phyloP scores from a whole-genome alignment of 495 filamentous ascomycete genomes.

The Talaromyces thailandensis region DNA sequence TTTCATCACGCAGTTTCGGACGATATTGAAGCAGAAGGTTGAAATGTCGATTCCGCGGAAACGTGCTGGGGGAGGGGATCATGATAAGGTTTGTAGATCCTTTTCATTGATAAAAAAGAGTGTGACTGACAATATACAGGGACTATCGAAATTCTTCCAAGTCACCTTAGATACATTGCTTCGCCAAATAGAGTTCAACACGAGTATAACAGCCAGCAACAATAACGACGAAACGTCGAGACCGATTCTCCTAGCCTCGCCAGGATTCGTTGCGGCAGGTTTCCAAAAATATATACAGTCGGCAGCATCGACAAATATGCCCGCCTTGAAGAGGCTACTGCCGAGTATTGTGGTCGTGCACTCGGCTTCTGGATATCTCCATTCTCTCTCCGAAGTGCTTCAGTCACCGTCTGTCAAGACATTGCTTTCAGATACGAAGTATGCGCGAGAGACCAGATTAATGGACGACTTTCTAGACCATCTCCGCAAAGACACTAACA shows the following conservation, averaged over 20 bases:
- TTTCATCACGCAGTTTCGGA: constrained; percentile 85
- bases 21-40: constrained; percentile 78
- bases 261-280: constrained; percentile 73
- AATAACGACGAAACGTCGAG: constrained; percentile 32
- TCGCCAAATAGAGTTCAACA: constrained; percentile 66
- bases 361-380: constrained; percentile 72
- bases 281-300: constrained; percentile 76
- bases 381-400: constrained; percentile 79
- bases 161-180: constrained; percentile 67
- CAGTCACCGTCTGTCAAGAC: constrained; percentile 66
- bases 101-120: neutral
- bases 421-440: constrained; percentile 75
- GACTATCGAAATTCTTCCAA: constrained; percentile 72
- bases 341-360: constrained; percentile 71
- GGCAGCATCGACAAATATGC: constrained; percentile 46
- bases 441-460: constrained; percentile 69
- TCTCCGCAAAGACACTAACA: constrained; percentile 75
- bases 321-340: constrained; percentile 55
- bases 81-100: constrained; percentile 47
- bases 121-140: constrained; percentile 19
- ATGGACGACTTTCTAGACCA: constrained; percentile 81
- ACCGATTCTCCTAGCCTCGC: constrained; percentile 80
- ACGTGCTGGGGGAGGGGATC: constrained; percentile 48
- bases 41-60: constrained; percentile 79
- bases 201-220: constrained; percentile 27